Conservation (phyloP, 2,329 filamentous ascomycete species). For the Thielaviopsis euricoi region DNA sequence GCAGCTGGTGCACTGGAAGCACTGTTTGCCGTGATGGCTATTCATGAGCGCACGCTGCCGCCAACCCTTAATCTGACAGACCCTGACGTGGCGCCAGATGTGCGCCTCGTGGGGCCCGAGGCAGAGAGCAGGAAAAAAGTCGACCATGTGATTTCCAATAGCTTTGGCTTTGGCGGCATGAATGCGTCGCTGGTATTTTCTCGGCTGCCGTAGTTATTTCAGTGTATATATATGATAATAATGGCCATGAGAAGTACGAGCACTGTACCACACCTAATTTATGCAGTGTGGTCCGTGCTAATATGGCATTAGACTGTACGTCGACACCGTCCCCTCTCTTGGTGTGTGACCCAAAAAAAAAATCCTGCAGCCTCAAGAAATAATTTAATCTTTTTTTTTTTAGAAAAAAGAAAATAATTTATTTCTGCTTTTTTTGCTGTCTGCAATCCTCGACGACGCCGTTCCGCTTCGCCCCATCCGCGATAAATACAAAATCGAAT, state of each 20-base stretch:
- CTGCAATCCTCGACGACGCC: background rate
- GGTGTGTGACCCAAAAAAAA: conserved; percentile 1
- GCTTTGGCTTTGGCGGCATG: conserved; percentile 94
- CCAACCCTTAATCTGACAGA: conserved; percentile 71
- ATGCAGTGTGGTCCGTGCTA: background rate
- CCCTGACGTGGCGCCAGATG: conserved; percentile 50
- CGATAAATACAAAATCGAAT: background rate
- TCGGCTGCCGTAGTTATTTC: conserved; percentile 2
- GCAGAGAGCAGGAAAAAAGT: conserved; percentile 52
- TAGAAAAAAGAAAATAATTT: background rate
- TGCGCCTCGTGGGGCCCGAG: conserved; percentile 66
- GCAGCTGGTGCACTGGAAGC: conserved; percentile 85
- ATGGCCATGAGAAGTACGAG: no score
- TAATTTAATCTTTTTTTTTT: background rate
- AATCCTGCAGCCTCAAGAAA: conserved; percentile 8
- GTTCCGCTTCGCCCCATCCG: background rate
- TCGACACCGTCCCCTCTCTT: conserved; percentile 6
- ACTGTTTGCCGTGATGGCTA: conserved; percentile 64
- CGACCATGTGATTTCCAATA: conserved; percentile 71
- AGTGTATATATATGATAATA: no score
- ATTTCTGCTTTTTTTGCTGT: background rate
- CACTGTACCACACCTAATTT: background rate
- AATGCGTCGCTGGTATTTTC: conserved; percentile 80
- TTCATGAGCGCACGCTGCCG: conserved; percentile 64
- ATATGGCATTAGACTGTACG: background rate